phyloP scores from a whole-genome alignment of 768 basidiomycete species.

The Podaxis mareebaensis region DNA sequence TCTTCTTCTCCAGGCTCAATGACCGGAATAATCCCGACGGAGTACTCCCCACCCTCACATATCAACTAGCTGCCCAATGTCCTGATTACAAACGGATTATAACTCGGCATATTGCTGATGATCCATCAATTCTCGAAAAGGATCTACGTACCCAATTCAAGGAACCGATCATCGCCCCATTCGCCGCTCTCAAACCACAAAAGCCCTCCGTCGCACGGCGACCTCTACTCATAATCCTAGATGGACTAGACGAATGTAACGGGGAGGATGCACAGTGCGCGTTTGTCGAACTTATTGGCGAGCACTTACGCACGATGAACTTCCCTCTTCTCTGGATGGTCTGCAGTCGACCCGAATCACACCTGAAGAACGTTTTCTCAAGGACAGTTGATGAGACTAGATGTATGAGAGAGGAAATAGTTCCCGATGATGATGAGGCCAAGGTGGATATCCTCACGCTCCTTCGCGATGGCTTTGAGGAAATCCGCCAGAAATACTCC shows the following conservation, averaged over 20 bases:
- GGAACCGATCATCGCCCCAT: not conserved
- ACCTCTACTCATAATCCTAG: not conserved
- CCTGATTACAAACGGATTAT: not conserved
- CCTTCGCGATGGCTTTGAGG: not conserved
- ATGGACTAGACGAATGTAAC: not conserved
- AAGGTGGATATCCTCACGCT: not conserved
- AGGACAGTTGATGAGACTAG: not conserved
- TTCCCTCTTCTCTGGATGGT: not conserved
- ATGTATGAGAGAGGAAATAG: not conserved
- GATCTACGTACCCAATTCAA: not conserved
- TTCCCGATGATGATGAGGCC: not conserved
- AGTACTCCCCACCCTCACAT: not conserved
- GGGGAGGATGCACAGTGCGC: not conserved
- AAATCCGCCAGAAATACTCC: not conserved
- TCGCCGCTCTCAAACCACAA: not conserved
- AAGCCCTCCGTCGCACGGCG: not conserved
- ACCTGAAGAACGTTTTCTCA: not conserved
- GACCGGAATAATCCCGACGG: not conserved
- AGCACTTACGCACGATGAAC: not conserved
- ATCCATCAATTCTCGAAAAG: not conserved
- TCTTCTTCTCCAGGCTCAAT: not conserved
- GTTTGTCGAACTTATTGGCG: not conserved
- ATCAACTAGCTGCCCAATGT: not conserved
- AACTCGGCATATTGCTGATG: not conserved
- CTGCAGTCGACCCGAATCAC: not conserved